These are phyloP conservation scores for Claviceps africana DNA, from an alignment of 2,329 filamentous ascomycete genomes.

Conservation along the genomic window DNA sequence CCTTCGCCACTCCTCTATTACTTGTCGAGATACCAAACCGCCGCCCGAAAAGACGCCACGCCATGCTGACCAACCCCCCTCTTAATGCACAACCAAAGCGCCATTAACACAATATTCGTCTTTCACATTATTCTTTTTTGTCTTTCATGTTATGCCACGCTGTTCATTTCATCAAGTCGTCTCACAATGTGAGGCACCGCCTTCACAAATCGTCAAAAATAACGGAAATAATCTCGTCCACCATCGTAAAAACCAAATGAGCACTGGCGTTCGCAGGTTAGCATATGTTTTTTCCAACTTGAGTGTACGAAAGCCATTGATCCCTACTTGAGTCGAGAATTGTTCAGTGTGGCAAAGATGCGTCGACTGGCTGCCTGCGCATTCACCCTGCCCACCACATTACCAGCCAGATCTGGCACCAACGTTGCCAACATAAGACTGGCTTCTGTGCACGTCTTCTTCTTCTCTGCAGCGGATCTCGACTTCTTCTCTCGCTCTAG, in stretches of 20 bases:
- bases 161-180: background rate
- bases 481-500: constrained; percentile 34
- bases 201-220: constrained; percentile 37
- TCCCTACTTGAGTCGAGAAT: constrained; percentile 70
- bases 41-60: constrained; percentile 1
- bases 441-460: constrained; percentile 71
- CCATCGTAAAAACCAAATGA: constrained; percentile 54
- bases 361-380: constrained; percentile 80
- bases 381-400: constrained; percentile 84
- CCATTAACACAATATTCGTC: background rate
- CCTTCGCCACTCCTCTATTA: background rate
- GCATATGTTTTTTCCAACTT: background rate
- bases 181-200: background rate
- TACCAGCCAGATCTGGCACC: constrained; percentile 79
- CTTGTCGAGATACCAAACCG: background rate
- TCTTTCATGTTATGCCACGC: background rate
- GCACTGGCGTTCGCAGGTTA: constrained; percentile 27
- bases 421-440: constrained; percentile 79
- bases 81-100: background rate
- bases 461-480: constrained; percentile 59
- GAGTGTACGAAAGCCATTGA: background rate
- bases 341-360: constrained; percentile 84
- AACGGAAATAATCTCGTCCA: constrained; percentile 56
- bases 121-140: background rate
- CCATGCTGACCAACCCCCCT: constrained; percentile 1